A percentile compares a stretch with the other conserved stretches of the same genome.
phyloP scores from a whole-genome alignment of 2,329 filamentous ascomycete genomes.

The Didymella segeticola region DNA sequence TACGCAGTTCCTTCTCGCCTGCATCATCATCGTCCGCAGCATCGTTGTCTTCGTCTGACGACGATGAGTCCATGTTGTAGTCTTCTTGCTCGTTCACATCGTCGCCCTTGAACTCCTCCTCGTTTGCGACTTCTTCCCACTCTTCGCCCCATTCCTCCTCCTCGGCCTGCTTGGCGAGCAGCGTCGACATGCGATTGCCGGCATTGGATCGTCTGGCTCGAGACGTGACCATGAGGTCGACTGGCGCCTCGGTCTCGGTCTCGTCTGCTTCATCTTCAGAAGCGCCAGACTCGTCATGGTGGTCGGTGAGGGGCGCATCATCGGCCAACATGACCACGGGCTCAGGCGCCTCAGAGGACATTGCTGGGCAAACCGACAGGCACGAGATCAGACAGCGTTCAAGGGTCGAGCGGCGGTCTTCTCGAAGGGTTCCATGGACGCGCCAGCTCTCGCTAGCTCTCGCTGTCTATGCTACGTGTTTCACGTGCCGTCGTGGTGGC shows the following conservation, averaged over 20 bases:
- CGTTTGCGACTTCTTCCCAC: conserved; percentile 71
- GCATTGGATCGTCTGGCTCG: conserved; percentile 49
- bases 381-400: conserved; percentile 20
- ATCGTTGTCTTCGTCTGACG: conserved; percentile 76
- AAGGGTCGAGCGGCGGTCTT: conserved; percentile 32
- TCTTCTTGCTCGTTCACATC: conserved; percentile 68
- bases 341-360: conserved; percentile 24
- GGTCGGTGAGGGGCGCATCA: conserved; percentile 21
- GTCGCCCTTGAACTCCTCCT: conserved; percentile 60
- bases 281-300: conserved; percentile 22
- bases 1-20: conserved; percentile 86
- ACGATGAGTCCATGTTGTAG: conserved; percentile 80
- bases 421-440: conserved; percentile 35
- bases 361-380: conserved; percentile 6
- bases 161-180: conserved; percentile 46
- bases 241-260: conserved; percentile 38
- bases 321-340: conserved; percentile 14
- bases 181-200: conserved; percentile 51
- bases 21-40: conserved; percentile 76
- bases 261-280: conserved; percentile 27
- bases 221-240: conserved; percentile 49
- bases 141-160: conserved; percentile 54
- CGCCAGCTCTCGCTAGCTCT: conserved; percentile 23
- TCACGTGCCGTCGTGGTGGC: conserved; percentile 25
- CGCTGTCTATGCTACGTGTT: conserved; percentile 25